Percentiles rank a stretch among this genome's conserved stretches.
Conservation (phyloP, 2,329 filamentous ascomycete genomes). For the Fusarium concolor region DNA sequence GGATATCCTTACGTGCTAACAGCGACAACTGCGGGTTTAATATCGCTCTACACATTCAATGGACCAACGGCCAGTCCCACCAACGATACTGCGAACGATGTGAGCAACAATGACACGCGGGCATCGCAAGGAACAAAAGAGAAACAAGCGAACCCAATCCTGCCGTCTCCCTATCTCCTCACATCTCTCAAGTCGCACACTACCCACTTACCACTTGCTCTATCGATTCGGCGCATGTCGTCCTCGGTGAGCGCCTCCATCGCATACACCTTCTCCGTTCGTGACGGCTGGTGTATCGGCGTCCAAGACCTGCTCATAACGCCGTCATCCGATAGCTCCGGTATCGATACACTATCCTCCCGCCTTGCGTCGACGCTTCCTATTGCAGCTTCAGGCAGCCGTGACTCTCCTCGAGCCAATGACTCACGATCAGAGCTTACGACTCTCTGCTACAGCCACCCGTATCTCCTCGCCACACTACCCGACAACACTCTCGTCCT, state of each 20-base stretch:
- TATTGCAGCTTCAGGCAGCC: conserved; percentile 39
- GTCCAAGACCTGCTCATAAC: conserved; percentile 86
- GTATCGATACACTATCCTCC: conserved; percentile 51
- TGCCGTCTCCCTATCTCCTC: conserved; percentile 62
- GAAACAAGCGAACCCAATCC: conserved; percentile 1
- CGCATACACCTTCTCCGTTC: conserved; percentile 83
- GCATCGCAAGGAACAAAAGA: neutral
- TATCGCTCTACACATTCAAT: conserved; percentile 81
- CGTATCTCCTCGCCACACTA: conserved; percentile 85
- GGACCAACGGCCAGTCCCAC: conserved; percentile 20
- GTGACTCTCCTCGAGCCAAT: conserved; percentile 9
- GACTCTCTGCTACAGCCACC: conserved; percentile 78
- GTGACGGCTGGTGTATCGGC: conserved; percentile 87
- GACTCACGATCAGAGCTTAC: conserved; percentile 55
- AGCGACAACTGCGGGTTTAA: conserved; percentile 77
- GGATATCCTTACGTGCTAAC: conserved; percentile 81
- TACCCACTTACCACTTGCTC: conserved; percentile 79
- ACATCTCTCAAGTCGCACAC: conserved; percentile 85
- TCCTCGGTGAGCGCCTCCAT: conserved; percentile 81
- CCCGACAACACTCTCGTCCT: conserved; percentile 89
- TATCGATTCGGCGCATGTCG: conserved; percentile 80
- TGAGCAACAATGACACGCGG: neutral
- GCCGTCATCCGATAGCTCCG: conserved; percentile 39
- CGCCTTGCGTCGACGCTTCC: conserved; percentile 54
- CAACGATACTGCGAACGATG: conserved; percentile 7